phyloP scores from a whole-genome alignment of 2,329 filamentous ascomycete genomes.

The Aspergillus transmontanensis region DNA sequence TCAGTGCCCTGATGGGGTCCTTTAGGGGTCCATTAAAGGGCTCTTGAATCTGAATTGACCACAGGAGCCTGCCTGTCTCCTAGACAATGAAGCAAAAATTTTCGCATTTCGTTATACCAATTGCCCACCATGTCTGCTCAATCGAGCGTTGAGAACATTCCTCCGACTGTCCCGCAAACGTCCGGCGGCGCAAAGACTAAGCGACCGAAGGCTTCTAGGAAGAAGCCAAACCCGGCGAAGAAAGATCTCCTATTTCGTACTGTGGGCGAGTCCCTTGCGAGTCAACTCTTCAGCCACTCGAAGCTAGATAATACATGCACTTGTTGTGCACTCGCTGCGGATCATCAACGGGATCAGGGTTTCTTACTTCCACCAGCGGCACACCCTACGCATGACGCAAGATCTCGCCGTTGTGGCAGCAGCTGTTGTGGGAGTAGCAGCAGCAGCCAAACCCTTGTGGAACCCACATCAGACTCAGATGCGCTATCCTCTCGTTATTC shows the following conservation, averaged over 20 bases:
- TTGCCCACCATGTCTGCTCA: not conserved
- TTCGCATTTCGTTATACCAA: not conserved
- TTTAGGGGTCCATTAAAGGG: not conserved
- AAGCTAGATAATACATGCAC: not conserved
- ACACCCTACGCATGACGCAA: not conserved
- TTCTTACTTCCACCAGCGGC: not conserved
- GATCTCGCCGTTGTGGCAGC: not conserved
- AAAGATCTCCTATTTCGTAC: slow-evolving; percentile 1
- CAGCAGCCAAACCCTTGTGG: slow-evolving; percentile 8
- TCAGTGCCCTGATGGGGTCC: not conserved
- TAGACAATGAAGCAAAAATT: not conserved
- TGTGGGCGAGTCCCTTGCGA: not conserved
- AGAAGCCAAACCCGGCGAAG: not conserved
- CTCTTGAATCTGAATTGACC: not conserved
- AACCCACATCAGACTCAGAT: not conserved
- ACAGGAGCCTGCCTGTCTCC: not conserved
- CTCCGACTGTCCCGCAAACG: not conserved
- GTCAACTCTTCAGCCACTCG: not conserved
- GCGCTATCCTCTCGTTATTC: not conserved
- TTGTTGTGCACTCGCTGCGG: not conserved
- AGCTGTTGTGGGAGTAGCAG: slow-evolving; percentile 4
- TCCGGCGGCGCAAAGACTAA: not conserved
- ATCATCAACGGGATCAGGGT: not conserved
- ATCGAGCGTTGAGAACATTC: not conserved
- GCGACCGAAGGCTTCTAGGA: not conserved